Evolutionary conservation across 306 rosid genomes (phyloP).

Genomic region (Cyamopsis tetragonoloba): DNA sequence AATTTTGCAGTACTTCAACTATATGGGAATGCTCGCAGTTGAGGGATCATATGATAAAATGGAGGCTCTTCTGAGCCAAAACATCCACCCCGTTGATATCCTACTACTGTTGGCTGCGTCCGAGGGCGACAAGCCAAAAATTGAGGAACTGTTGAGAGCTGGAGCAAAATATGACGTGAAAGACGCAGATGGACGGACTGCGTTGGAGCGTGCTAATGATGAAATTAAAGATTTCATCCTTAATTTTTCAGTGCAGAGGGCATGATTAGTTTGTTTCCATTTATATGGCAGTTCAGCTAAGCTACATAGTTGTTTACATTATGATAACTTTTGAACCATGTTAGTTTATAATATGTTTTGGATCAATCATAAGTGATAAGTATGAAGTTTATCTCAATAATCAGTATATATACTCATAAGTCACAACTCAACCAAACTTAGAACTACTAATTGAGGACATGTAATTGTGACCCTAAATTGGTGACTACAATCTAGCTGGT

Average conservation of each 20-base stretch:
- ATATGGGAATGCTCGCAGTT: conserved; percentile 99
- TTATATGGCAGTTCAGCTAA: conserved; percentile 4
- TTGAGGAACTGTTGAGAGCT: conserved; percentile 90
- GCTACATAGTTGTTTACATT: conserved; percentile 16
- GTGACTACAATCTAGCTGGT: background rate
- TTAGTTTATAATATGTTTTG: conserved; percentile 3
- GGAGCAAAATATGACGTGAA: conserved; percentile 69
- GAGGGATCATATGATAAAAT: conserved; percentile 89
- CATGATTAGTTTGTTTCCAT: conserved; percentile 38
- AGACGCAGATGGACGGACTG: conserved; percentile 77
- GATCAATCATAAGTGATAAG: conserved; percentile 1
- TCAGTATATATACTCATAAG: background rate
- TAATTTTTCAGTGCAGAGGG: conserved; percentile 59
- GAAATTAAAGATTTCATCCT: conserved; percentile 78
- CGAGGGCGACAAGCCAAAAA: conserved; percentile 84
- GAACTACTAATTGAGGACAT: background rate
- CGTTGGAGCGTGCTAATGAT: conserved; percentile 63
- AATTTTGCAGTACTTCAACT: conserved; percentile 75
- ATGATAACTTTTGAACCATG: conserved; percentile 14
- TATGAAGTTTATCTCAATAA: background rate
- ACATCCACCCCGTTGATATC: conserved; percentile 90
- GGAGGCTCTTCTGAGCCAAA: conserved; percentile 78
- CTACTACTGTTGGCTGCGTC: conserved; percentile 73
- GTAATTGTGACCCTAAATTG: background rate
- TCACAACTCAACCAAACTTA: background rate